Evolutionary conservation across 768 basidiomycete genomes (phyloP).

Genomic region (Thelephora aurantiotincta): DNA sequence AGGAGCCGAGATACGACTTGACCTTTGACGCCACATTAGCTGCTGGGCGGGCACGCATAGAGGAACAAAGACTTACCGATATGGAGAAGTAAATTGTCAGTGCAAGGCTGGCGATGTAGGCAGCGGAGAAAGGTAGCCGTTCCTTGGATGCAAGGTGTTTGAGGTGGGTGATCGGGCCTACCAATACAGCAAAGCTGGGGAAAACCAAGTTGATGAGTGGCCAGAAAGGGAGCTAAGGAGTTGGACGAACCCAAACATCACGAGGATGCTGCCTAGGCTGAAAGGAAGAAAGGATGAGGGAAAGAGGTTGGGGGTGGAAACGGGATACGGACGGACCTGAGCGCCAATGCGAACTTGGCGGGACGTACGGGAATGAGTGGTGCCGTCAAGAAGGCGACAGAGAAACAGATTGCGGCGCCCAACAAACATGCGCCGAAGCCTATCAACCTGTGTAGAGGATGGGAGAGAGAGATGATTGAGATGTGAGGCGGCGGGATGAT

Average conservation of each 20-base stretch:
- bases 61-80: slow-evolving; percentile 39
- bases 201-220: neutral
- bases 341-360: slow-evolving; percentile 82
- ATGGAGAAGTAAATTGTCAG: slow-evolving; percentile 89
- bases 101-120: slow-evolving; percentile 74
- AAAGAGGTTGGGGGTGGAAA: neutral
- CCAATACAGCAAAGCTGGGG: slow-evolving; percentile 63
- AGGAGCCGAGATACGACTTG: slow-evolving; percentile 75
- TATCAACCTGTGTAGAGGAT: slow-evolving; percentile 40
- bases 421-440: slow-evolving; percentile 84
- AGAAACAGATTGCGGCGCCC: slow-evolving; percentile 89
- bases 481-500: neutral
- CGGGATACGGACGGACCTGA: slow-evolving; percentile 35
- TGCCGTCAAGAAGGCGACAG: slow-evolving; percentile 76
- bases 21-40: slow-evolving; percentile 27
- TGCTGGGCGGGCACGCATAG: neutral
- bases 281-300: slow-evolving; percentile 1
- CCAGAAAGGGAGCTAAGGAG: neutral
- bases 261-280: slow-evolving; percentile 79
- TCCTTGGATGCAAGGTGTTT: slow-evolving; percentile 79
- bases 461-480: neutral
- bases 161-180: slow-evolving; percentile 83
- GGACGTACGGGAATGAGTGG: slow-evolving; percentile 63
- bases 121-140: slow-evolving; percentile 67
- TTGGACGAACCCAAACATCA: slow-evolving; percentile 79